Conservation (phyloP, 148 eudicot species). For the Rhododendron ferrugineum region DNA sequence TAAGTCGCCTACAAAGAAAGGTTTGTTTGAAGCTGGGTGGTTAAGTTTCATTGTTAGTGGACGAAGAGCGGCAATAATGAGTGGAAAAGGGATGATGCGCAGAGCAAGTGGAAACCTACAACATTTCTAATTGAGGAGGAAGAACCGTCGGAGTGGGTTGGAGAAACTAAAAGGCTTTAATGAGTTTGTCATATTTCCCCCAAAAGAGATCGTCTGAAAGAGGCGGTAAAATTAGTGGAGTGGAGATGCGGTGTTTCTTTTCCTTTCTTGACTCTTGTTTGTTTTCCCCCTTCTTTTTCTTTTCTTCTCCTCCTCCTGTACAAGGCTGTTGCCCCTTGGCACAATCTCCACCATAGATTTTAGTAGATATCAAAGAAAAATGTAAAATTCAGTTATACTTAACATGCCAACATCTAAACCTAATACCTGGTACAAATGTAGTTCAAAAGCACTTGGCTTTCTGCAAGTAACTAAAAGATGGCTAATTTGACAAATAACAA, state of each 20-base stretch:
- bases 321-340: not conserved
- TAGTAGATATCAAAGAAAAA: not conserved
- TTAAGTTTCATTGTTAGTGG: not conserved
- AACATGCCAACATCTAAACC: not conserved
- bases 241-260: not conserved
- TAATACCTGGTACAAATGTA: not conserved
- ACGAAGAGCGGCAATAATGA: not conserved
- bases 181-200: not conserved
- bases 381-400: not conserved
- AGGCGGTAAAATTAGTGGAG: not conserved
- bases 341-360: not conserved
- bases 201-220: not conserved
- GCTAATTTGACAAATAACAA: not conserved
- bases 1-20: not conserved
- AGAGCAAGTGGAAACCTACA: not conserved
- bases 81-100: not conserved
- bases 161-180: not conserved
- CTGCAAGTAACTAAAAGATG: not conserved
- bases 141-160: not conserved
- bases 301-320: not conserved
- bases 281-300: not conserved
- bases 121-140: not conserved
- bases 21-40: not conserved
- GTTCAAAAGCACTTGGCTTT: not conserved
- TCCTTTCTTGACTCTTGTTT: not conserved